These are phyloP conservation scores for Chloris gayana DNA, from an alignment of 176 grass and related monocot species.

Conservation along the genomic window DNA sequence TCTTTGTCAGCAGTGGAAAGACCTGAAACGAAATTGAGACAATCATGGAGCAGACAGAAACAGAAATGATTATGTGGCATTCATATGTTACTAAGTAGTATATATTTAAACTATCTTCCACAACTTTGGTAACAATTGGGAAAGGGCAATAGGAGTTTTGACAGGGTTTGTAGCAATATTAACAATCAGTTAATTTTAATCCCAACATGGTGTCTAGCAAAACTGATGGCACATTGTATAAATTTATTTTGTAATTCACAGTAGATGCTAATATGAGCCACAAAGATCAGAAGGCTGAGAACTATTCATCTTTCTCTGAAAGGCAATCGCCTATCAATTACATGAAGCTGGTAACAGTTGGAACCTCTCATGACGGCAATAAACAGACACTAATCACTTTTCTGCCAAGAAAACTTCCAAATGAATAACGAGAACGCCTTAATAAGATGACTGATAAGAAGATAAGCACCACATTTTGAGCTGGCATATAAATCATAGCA, in stretches of 20 bases:
- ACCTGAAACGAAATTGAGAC: conserved; percentile 65
- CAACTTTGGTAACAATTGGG: not conserved
- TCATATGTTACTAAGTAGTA: conserved; percentile 15
- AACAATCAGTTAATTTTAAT: not conserved
- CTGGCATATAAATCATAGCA: conserved; percentile 12
- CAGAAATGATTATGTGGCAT: conserved; percentile 20
- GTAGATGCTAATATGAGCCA: conserved; percentile 1
- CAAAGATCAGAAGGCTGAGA: not conserved
- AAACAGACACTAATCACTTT: not conserved
- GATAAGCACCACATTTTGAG: not conserved
- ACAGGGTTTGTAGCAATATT: not conserved
- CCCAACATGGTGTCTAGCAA: not conserved
- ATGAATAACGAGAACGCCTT: conserved; percentile 21
- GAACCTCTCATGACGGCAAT: too few relatives aligned
- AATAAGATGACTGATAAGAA: conserved; percentile 31
- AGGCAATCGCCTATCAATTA: not conserved
- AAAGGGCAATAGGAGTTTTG: not conserved
- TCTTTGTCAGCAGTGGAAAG: conserved; percentile 82
- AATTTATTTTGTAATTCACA: not conserved
- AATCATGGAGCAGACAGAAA: conserved; percentile 27
- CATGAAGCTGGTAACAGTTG: not conserved
- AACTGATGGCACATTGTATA: not conserved
- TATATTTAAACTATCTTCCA: not conserved
- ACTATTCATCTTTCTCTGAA: not conserved
- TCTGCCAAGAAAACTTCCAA: not conserved